phyloP scores from a whole-genome alignment of 2,329 filamentous ascomycete species.

The Podosphaera xanthii region DNA sequence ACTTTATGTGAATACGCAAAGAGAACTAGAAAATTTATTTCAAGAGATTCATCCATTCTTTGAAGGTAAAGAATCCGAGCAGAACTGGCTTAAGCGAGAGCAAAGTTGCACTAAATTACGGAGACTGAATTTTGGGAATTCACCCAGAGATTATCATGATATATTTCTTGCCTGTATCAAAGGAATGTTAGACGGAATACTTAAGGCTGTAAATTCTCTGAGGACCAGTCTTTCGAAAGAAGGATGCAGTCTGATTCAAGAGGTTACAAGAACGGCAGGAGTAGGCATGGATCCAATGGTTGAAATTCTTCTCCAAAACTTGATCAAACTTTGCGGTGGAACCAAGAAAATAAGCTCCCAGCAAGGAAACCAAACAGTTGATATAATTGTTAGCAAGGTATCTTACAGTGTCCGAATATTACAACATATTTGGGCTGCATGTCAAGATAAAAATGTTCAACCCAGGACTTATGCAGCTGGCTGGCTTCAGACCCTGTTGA shows the following conservation, averaged over 20 bases:
- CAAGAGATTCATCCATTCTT: slow-evolving; percentile 62
- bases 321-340: slow-evolving; percentile 71
- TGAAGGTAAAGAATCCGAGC: slow-evolving; percentile 71
- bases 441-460: slow-evolving; percentile 83
- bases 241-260: slow-evolving; percentile 63
- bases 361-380: slow-evolving; percentile 59
- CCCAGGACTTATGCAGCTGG: slow-evolving; percentile 54
- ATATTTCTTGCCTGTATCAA: slow-evolving; percentile 51
- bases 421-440: slow-evolving; percentile 64
- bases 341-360: slow-evolving; percentile 88
- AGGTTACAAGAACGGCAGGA: slow-evolving; percentile 55
- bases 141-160: slow-evolving; percentile 49
- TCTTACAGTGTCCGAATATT: slow-evolving; percentile 63
- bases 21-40: slow-evolving; percentile 75
- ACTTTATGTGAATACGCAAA: slow-evolving; percentile 57
- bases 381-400: slow-evolving; percentile 54
- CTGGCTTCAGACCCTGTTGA: slow-evolving; percentile 69
- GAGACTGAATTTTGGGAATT: slow-evolving; percentile 63
- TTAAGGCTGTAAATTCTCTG: slow-evolving; percentile 65
- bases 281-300: slow-evolving; percentile 69
- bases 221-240: slow-evolving; percentile 79
- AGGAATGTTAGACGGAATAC: slow-evolving; percentile 58
- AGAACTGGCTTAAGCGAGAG: slow-evolving; percentile 78
- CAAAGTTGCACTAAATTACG: slow-evolving; percentile 57
- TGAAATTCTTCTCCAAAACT: slow-evolving; percentile 68